Percentiles rank a stretch among this genome's conserved stretches.
Conservation (phyloP, 257 asterid species). For the Scutellaria minor region DNA sequence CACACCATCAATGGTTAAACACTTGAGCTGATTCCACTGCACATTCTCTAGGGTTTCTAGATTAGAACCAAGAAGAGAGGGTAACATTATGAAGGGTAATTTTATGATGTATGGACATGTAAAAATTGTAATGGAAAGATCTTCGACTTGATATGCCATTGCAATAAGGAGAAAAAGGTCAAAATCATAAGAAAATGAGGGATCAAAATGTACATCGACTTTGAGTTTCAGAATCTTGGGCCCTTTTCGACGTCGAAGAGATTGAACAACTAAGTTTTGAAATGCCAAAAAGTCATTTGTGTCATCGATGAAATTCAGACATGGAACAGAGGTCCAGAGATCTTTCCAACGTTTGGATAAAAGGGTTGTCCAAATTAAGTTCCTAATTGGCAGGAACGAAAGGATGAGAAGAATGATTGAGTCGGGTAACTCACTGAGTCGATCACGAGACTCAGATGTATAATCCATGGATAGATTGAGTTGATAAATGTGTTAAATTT, state of each 20-base stretch:
- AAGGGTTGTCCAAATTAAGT: neutral
- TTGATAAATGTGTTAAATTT: too few species aligned
- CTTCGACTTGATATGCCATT: neutral
- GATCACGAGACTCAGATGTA: too few species aligned
- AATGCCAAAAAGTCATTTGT: neutral
- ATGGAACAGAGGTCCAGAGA: slow-evolving; percentile 2
- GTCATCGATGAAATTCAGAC: neutral
- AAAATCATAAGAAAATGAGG: neutral
- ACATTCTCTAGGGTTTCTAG: neutral
- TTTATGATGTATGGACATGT: neutral
- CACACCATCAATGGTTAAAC: neutral
- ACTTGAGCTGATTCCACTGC: neutral
- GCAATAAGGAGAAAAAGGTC: neutral
- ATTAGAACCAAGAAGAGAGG: neutral
- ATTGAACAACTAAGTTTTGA: neutral
- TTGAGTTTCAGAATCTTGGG: neutral
- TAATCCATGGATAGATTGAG: too few species aligned
- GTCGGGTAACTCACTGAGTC: slow-evolving; percentile 12
- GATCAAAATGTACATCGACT: neutral
- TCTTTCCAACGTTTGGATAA: neutral
- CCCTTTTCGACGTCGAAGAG: neutral
- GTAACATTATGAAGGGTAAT: too few species aligned
- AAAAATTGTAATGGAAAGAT: neutral
- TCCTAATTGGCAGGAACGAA: neutral
- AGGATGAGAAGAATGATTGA: neutral